Conservation (phyloP, 2,329 filamentous ascomycete species). For the Trichoderma pleuroti region DNA sequence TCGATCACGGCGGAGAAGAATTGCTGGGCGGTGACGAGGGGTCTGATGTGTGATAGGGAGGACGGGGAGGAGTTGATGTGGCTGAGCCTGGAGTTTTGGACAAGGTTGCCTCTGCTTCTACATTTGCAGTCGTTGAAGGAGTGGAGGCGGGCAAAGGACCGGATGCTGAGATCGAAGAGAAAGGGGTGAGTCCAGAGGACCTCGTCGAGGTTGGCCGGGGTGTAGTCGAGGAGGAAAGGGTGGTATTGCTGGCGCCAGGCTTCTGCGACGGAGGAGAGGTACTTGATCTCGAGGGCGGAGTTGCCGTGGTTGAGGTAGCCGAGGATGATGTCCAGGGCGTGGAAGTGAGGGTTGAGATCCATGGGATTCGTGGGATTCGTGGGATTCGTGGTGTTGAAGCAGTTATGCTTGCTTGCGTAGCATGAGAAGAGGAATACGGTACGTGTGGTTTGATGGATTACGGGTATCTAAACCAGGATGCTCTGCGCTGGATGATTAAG, state of each 20-base stretch:
- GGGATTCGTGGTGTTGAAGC: background rate
- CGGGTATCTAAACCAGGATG: too few relatives aligned
- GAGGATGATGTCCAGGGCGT: background rate
- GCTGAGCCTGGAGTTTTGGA: background rate
- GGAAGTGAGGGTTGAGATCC: background rate
- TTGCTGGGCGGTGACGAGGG: background rate
- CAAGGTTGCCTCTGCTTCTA: background rate
- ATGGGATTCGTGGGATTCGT: background rate
- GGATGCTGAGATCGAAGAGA: background rate
- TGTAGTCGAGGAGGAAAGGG: too few relatives aligned
- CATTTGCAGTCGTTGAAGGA: background rate
- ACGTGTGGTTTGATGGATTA: background rate
- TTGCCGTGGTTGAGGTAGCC: background rate
- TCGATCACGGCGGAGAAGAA: background rate
- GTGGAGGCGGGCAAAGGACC: background rate
- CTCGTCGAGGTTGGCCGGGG: background rate
- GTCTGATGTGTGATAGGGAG: background rate
- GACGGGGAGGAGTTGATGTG: background rate
- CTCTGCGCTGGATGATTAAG: too few relatives aligned
- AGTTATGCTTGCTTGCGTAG: background rate
- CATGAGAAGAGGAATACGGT: background rate
- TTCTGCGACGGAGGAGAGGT: background rate
- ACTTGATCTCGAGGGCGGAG: background rate
- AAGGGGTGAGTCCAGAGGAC: background rate
- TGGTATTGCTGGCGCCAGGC: background rate